Conservation (phyloP, 2,329 filamentous ascomycete species). For the Botrytis cinerea region DNA sequence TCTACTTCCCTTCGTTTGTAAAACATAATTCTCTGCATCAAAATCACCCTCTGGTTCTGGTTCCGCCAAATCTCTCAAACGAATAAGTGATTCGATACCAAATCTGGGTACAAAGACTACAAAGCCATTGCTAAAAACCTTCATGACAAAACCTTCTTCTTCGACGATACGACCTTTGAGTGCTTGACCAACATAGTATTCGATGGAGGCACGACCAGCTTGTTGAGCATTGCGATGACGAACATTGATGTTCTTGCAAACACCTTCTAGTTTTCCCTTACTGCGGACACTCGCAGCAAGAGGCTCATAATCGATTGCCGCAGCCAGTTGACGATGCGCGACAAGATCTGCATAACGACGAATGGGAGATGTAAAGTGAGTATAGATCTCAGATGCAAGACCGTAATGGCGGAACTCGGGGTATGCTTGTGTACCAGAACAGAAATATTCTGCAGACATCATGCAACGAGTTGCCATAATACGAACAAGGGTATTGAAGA, state of each 20-base stretch:
- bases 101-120: constrained; percentile 96
- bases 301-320: constrained; percentile 89
- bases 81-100: constrained; percentile 89
- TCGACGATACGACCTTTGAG: constrained; percentile 75
- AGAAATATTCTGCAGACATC: constrained; percentile 99
- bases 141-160: constrained; percentile 95
- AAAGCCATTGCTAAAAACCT: constrained; percentile 95
- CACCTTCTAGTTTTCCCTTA: constrained; percentile 81
- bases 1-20: constrained; percentile 61
- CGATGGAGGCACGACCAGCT: constrained; percentile 88
- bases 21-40: constrained; percentile 81
- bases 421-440: constrained; percentile 87
- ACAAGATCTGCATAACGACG: constrained; percentile 96
- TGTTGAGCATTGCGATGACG: constrained; percentile 96
- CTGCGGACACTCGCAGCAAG: constrained; percentile 81
- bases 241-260: constrained; percentile 98
- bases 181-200: constrained; percentile 97
- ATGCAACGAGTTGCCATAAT: constrained; percentile 98
- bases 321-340: constrained; percentile 90
- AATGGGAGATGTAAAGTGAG: constrained; percentile 97
- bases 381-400: constrained; percentile 95
- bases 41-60: constrained; percentile 79
- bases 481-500: constrained; percentile 97
- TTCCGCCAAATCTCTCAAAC: constrained; percentile 78
- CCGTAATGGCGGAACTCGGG: constrained; percentile 97